phyloP scores from a whole-genome alignment of 257 asterid species.

The Rubia yunnanensis region DNA sequence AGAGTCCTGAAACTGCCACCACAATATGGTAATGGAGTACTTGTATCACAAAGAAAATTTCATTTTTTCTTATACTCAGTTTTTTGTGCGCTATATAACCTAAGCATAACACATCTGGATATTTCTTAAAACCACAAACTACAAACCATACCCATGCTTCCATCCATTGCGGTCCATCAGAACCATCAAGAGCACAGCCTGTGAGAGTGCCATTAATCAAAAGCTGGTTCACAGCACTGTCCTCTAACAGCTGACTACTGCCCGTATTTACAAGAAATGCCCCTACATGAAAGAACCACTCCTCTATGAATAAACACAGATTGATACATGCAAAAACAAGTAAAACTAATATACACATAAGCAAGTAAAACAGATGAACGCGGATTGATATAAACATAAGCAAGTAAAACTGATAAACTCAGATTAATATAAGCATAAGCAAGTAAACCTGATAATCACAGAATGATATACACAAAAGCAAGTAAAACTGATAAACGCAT shows the following conservation, averaged over 20 bases:
- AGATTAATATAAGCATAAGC: no score
- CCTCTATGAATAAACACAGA: conserved; percentile 16
- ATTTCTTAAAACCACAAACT: conserved; percentile 59
- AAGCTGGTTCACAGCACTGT: conserved; percentile 98
- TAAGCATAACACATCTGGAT: conserved; percentile 14
- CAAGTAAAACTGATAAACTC: no score
- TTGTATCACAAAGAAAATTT: not conserved
- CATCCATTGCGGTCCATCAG: conserved; percentile 99
- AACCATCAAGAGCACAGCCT: conserved; percentile 98
- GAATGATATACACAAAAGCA: no score
- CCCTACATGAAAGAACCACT: conserved; percentile 45
- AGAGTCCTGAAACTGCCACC: not conserved
- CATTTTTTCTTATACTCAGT: not conserved
- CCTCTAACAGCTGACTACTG: conserved; percentile 95
- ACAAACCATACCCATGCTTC: conserved; percentile 99
- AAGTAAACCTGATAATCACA: no score
- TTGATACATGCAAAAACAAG: not conserved
- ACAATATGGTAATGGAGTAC: not conserved
- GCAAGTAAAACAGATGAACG: not conserved
- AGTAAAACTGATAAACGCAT: not conserved
- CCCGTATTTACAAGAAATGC: conserved; percentile 99
- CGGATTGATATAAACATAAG: no score
- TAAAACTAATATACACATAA: no score
- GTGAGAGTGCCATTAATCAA: conserved; percentile 92
- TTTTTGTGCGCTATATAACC: not conserved